A percentile compares a stretch with the other conserved stretches of the same genome.
phyloP scores from a whole-genome alignment of 2,329 filamentous ascomycete genomes.

The Beauveria sp. region DNA sequence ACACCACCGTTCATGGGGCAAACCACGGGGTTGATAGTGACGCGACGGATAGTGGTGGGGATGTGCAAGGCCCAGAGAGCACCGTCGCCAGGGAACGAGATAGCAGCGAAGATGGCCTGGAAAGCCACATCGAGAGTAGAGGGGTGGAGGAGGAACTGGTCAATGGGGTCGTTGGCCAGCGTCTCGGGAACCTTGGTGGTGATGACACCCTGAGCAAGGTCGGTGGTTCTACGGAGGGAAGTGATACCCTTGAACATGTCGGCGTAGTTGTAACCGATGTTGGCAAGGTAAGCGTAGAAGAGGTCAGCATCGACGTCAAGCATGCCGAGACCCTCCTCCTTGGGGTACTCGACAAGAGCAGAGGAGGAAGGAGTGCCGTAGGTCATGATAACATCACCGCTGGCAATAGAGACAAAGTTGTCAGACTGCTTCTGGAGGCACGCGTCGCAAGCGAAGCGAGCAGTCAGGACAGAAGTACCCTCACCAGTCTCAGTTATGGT shows the following conservation, averaged over 20 bases:
- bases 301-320: constrained; percentile 13
- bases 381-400: constrained; percentile 11
- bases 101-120: constrained; percentile 27
- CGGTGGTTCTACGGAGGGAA: constrained; percentile 11
- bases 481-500: constrained; percentile 8
- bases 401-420: constrained; percentile 12
- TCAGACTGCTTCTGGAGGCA: constrained; percentile 6
- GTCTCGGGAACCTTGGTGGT: constrained; percentile 12
- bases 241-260: constrained; percentile 16
- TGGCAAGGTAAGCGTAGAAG: constrained; percentile 16
- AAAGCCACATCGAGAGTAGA: constrained; percentile 27
- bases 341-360: constrained; percentile 10
- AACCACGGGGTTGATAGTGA: constrained; percentile 12
- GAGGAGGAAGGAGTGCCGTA: constrained; percentile 11
- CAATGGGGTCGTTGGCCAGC: constrained; percentile 4
- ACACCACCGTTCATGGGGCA: constrained; percentile 11
- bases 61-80: constrained; percentile 25
- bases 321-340: constrained; percentile 9
- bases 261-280: constrained; percentile 18
- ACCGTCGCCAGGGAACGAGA: constrained; percentile 25
- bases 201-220: constrained; percentile 9
- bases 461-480: constrained; percentile 1
- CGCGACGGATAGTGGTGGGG: constrained; percentile 20
- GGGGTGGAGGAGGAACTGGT: constrained; percentile 24
- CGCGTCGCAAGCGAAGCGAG: constrained; percentile 5